These are phyloP conservation scores for Panus rudis DNA, from an alignment of 768 basidiomycete genomes.

Conservation along the genomic window DNA sequence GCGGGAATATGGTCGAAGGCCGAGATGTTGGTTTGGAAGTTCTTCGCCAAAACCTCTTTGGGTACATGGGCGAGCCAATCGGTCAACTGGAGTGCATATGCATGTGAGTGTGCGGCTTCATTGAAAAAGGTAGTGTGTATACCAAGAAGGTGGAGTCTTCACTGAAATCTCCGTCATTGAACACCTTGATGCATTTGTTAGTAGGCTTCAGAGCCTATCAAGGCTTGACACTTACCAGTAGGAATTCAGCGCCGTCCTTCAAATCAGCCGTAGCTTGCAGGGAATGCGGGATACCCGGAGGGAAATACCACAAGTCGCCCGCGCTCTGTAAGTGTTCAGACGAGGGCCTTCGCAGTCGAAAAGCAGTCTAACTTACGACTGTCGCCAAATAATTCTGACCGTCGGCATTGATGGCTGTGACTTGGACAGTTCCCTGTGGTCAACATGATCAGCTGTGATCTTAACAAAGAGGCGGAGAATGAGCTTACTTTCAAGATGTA, in stretches of 20 bases:
- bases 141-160: conserved; percentile 28
- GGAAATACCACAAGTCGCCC: conserved; percentile 54
- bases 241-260: conserved; percentile 20
- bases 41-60: conserved; percentile 30
- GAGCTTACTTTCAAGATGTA: conserved; percentile 24
- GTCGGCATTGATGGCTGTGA: conserved; percentile 33
- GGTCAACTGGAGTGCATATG: conserved; percentile 14
- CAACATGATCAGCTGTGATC: not conserved
- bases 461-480: not conserved
- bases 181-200: conserved; percentile 18
- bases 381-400: conserved; percentile 45
- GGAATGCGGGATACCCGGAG: conserved; percentile 48
- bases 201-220: too few species aligned
- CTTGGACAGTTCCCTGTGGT: conserved; percentile 11
- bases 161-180: conserved; percentile 27
- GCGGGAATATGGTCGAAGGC: conserved; percentile 22
- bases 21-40: conserved; percentile 17
- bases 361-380: conserved; percentile 27
- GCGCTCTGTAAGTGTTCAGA: conserved; percentile 22
- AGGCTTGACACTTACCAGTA: conserved; percentile 12
- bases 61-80: conserved; percentile 27
- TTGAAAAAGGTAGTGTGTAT: not conserved
- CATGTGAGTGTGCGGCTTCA: conserved; percentile 8
- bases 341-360: not conserved
- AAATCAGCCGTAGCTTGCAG: conserved; percentile 43